phyloP scores from a whole-genome alignment of 108 stramenopile species.

The Stephanodiscus triporus region DNA sequence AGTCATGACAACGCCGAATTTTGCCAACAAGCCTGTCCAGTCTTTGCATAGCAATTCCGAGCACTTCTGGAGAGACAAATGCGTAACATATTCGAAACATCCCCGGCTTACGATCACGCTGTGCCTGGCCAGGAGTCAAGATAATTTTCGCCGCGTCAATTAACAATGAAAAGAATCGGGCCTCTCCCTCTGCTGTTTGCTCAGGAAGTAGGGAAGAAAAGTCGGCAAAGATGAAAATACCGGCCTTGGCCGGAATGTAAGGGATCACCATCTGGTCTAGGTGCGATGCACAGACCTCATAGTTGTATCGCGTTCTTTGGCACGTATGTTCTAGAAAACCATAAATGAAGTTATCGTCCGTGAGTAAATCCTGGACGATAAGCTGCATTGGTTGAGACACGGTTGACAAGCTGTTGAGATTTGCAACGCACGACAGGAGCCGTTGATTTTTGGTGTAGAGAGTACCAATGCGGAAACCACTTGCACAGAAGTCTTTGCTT shows the following conservation, averaged over 20 bases:
- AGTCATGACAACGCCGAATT: constrained; percentile 65
- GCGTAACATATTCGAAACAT: constrained; percentile 92
- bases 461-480: constrained; percentile 86
- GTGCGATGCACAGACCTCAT: constrained; percentile 61
- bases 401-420: constrained; percentile 75
- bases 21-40: constrained; percentile 73
- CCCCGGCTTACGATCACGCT: constrained; percentile 75
- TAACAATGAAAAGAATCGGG: constrained; percentile 59
- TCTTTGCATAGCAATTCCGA: constrained; percentile 82
- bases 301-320: constrained; percentile 55
- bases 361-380: constrained; percentile 72
- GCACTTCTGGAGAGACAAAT: constrained; percentile 70
- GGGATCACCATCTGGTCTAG: constrained; percentile 86
- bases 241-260: constrained; percentile 73
- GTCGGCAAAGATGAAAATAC: constrained; percentile 88
- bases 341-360: constrained; percentile 83
- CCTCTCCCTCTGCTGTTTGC: constrained; percentile 76
- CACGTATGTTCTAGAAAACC: constrained; percentile 66
- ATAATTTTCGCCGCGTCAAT: constrained; percentile 73
- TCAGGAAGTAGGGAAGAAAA: constrained; percentile 81
- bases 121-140: constrained; percentile 83
- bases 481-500: constrained; percentile 92
- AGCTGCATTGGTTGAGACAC: constrained; percentile 86
- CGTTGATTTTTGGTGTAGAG: constrained; percentile 83
- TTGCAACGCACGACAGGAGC: constrained; percentile 61